These are phyloP conservation scores for Saccharomycopsis sp. DNA, from an alignment of 805 yeast species.

Conservation along the genomic window DNA sequence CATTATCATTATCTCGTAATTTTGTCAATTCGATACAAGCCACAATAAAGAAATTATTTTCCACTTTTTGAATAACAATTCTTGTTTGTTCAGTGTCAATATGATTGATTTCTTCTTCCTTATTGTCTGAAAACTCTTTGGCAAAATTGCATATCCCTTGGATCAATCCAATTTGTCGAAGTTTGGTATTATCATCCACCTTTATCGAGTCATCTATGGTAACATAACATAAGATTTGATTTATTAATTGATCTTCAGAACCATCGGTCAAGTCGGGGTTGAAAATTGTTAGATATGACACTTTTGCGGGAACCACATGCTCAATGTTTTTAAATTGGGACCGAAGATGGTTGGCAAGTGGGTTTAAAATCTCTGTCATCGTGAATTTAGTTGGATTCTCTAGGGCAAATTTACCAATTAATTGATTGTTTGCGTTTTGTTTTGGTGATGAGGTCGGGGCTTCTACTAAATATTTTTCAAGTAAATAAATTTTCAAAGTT, in stretches of 20 bases:
- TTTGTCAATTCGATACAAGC: constrained; percentile 13
- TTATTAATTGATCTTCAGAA: constrained; percentile 8
- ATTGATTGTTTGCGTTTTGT: too few relatives aligned
- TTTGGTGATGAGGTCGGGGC: too few relatives aligned
- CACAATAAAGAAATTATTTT: constrained; percentile 9
- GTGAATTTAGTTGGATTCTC: too few relatives aligned
- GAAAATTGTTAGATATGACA: constrained; percentile 14
- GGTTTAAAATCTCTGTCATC: constrained; percentile 8
- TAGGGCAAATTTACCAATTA: too few relatives aligned
- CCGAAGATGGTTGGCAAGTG: background rate
- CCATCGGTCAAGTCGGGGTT: constrained; percentile 9
- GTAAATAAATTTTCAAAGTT: too few relatives aligned
- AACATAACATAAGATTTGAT: constrained; percentile 15
- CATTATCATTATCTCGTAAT: constrained; percentile 9
- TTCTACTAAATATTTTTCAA: too few relatives aligned
- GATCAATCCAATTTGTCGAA: constrained; percentile 16
- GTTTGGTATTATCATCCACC: constrained; percentile 2
- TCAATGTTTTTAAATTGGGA: constrained; percentile 8
- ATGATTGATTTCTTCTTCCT: constrained; percentile 1
- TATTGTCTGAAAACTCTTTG: constrained; percentile 7
- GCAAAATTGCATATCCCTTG: constrained; percentile 17
- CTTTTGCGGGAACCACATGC: constrained; percentile 12
- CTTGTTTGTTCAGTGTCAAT: constrained; percentile 17
- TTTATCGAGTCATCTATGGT: background rate
- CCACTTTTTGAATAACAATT: constrained; percentile 11